Base-by-base conservation (phyloP, 257 asterid genomes). In the Solanum acaule region DNA sequence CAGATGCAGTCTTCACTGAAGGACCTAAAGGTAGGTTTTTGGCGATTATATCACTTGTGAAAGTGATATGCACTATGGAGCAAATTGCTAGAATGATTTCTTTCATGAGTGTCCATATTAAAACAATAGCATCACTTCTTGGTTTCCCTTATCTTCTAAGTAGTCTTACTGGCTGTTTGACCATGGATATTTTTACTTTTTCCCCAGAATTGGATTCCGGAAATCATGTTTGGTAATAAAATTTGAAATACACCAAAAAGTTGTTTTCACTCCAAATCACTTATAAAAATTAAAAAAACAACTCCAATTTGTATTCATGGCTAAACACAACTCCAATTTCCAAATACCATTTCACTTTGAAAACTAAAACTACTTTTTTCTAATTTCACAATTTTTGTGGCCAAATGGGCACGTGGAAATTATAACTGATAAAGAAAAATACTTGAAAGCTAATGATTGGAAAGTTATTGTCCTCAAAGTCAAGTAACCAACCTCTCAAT, bases 1-100 rank as follows among this genome's bases (percentile, higher is more conserved):
- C 93, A 93, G 92, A 94, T 94, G 94, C 98, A 96, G 86, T 93
- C 95, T 87, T 95, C 95, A 79, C 93, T 95, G 38, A 92, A 94
- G 90, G 93, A 95, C 83, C 95, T 96, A 89, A 96, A 92, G 98
- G 99, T 96, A 89, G 76, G 85, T 86, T 88, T 86, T 59, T 77
- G 29, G 77, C 56, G 5, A 73, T 73, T 46, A 23, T 44, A 46
- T 31, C 75, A 86, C 73, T 49, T 73, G n/a, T 52, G 35, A 31
- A 71, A 86, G 37, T 49, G 67, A 18, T 49, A 81, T 27, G 11
- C 70, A 82, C 70, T 31, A 49, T 22, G 70, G 44, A 79, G 67
- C 67, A 18, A 29, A 27, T 79, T 79, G 63, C 85, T 79, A 25
- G 25, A 79, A 27, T 79, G 16, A 79, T 44, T 79, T 31, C 25